phyloP scores from a whole-genome alignment of 495 filamentous ascomycete species.

The Xylaria telfairii region DNA sequence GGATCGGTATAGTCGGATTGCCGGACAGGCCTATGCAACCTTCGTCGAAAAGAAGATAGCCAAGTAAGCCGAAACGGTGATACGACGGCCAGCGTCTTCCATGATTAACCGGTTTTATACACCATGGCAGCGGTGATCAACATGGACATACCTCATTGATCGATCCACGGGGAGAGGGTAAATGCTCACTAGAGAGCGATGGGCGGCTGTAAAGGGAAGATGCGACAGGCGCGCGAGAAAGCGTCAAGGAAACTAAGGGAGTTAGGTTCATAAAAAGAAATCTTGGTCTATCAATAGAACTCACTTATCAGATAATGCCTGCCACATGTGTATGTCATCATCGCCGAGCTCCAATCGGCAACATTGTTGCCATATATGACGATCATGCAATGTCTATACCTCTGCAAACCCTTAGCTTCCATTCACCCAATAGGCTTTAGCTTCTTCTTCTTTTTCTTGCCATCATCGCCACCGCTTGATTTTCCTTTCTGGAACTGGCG shows the following conservation, averaged over 20 bases:
- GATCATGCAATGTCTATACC: conserved; percentile 1
- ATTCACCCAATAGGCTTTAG: conserved; percentile 61
- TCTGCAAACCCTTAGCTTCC: conserved; percentile 16
- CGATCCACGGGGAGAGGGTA: conserved; percentile 1
- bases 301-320: conserved; percentile 34
- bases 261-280: conserved; percentile 40
- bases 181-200: conserved; percentile 13
- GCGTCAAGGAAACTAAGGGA: conserved; percentile 38
- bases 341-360: not conserved
- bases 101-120: conserved; percentile 5
- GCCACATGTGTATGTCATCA: not conserved
- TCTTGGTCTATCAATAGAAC: conserved; percentile 43
- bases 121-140: conserved; percentile 7
- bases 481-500: conserved; percentile 85
- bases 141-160: conserved; percentile 22
- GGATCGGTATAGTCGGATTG: not conserved
- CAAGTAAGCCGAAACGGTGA: not conserved
- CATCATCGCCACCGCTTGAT: conserved; percentile 61
- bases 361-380: conserved; percentile 7
- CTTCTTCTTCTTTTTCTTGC: conserved; percentile 96
- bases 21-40: not conserved
- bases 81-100: not conserved
- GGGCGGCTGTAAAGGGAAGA: not conserved
- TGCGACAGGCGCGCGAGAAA: conserved; percentile 20
- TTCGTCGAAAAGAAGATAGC: not conserved